Base-by-base conservation (phyloP, 352 stramenopile species). In the Phytophthora sp. region DNA sequence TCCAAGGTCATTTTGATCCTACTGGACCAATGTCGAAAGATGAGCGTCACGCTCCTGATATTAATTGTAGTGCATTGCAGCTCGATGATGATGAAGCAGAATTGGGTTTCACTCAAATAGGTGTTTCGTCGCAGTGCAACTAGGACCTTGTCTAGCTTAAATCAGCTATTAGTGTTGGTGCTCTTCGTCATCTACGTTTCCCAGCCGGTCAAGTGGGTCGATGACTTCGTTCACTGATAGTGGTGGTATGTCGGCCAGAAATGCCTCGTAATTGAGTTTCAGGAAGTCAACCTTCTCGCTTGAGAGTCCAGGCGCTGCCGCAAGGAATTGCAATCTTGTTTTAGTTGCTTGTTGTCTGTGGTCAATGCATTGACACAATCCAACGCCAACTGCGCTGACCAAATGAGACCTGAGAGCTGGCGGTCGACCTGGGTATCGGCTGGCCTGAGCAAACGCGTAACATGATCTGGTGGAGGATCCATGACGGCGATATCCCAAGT, bases 331-430 rank as follows among this genome's bases (percentile, higher is more conserved):
- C 20, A 49, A 38, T 63, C 42, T 2, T 45, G 8, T 16, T 39
- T 27, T 13, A 63, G 11, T 24, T 46, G 13, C 4, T 36, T 6
- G 21, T 63, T 63, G 16, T 53, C 42, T 7, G 29, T 23, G 13
- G 47, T 54, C 15, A 42, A 9, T 12, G 29, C 30, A 36, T 47
- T 46, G 9, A 63, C 23, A 27, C 18, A 23, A 35, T 63, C 55
- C 31, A 63, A 33, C 1, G 31, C 31, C 30, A 56, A 3, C 5
- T 31, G 27, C 9, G 55, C 35, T 21, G 44, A 49, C 18, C 23
- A n/a, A 16, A 44, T 30, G 12, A 63, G 41, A 18, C 20, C 26
- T 5, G 31, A 23, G 0, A 55, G 15, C 13, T 55, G 55, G 3
- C 24, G 42, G 2, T 55, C 55, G 15, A 35, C 38, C 20, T 49